phyloP scores from a whole-genome alignment of 345 rosid species.

The sweet orange (Citrus sinensis) region DNA sequence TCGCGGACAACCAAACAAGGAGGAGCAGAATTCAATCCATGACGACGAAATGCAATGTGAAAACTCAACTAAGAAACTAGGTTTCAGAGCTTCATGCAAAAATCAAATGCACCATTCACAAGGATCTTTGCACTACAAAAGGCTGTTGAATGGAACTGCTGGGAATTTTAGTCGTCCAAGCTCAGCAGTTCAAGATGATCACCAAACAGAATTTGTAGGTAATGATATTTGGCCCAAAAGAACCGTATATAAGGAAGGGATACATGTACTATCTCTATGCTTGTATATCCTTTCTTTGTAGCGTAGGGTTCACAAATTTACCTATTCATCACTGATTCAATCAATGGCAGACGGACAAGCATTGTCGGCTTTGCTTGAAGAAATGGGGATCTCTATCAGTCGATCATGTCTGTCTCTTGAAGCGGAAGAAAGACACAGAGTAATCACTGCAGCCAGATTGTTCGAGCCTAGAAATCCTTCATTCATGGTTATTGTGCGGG shows the following conservation, averaged over 20 bases:
- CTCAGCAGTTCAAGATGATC: too few relatives aligned
- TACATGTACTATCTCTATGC: too few relatives aligned
- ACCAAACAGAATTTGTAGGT: too few relatives aligned
- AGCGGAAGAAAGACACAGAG: conserved; percentile 28
- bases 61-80: too few relatives aligned
- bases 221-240: too few relatives aligned
- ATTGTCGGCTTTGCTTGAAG: not conserved
- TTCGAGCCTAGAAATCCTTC: conserved; percentile 37
- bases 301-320: not conserved
- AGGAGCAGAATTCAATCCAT: not conserved
- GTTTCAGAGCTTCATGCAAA: too few relatives aligned
- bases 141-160: too few relatives aligned
- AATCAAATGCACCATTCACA: too few relatives aligned
- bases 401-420: not conserved
- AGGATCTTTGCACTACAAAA: too few relatives aligned
- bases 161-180: too few relatives aligned
- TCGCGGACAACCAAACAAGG: not conserved
- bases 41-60: too few relatives aligned
- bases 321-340: not conserved
- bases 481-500: conserved; percentile 28
- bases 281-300: not conserved
- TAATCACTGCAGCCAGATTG: conserved; percentile 27
- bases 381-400: conserved; percentile 7
- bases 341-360: not conserved
- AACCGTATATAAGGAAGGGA: too few relatives aligned